A percentile compares a stretch with the other conserved stretches of the same genome.
Conservation (phyloP, 495 filamentous ascomycete genomes). For the Trichocladium antarcticum region DNA sequence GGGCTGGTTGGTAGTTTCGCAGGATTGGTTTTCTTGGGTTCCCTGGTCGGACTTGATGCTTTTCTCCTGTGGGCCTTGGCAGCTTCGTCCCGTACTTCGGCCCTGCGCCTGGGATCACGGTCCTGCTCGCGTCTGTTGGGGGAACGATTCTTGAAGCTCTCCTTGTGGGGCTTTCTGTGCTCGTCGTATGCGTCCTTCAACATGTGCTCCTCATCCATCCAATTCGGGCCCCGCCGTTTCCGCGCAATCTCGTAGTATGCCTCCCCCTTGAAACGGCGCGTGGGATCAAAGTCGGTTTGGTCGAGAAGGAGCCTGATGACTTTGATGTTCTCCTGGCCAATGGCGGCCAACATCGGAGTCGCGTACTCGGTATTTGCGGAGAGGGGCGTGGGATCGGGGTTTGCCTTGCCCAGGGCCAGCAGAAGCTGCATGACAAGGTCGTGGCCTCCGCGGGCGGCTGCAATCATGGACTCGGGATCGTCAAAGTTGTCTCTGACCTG, state of each 20-base stretch:
- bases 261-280: slow-evolving; percentile 54
- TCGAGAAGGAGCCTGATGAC: slow-evolving; percentile 71
- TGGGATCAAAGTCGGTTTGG: slow-evolving; percentile 69
- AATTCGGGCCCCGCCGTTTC: slow-evolving; percentile 69
- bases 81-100: slow-evolving; percentile 35
- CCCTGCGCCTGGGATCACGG: slow-evolving; percentile 40
- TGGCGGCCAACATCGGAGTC: slow-evolving; percentile 89
- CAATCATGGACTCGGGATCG: slow-evolving; percentile 75
- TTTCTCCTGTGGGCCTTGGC: slow-evolving; percentile 35
- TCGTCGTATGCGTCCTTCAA: slow-evolving; percentile 70
- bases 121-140: slow-evolving; percentile 47
- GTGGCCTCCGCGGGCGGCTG: slow-evolving; percentile 87
- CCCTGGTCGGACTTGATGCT: slow-evolving; percentile 38
- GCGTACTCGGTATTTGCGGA: slow-evolving; percentile 44
- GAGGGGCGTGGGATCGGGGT: slow-evolving; percentile 66
- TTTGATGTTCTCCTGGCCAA: slow-evolving; percentile 76
- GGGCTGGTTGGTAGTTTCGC: slow-evolving; percentile 32
- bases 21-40: slow-evolving; percentile 28
- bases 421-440: slow-evolving; percentile 74
- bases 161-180: slow-evolving; percentile 39
- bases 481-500: slow-evolving; percentile 58
- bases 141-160: slow-evolving; percentile 37
- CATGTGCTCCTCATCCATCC: slow-evolving; percentile 79
- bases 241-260: slow-evolving; percentile 78
- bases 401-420: slow-evolving; percentile 65